Evolutionary conservation across 2,329 filamentous ascomycete species (phyloP).

Genomic region (Neurospora crassa): DNA sequence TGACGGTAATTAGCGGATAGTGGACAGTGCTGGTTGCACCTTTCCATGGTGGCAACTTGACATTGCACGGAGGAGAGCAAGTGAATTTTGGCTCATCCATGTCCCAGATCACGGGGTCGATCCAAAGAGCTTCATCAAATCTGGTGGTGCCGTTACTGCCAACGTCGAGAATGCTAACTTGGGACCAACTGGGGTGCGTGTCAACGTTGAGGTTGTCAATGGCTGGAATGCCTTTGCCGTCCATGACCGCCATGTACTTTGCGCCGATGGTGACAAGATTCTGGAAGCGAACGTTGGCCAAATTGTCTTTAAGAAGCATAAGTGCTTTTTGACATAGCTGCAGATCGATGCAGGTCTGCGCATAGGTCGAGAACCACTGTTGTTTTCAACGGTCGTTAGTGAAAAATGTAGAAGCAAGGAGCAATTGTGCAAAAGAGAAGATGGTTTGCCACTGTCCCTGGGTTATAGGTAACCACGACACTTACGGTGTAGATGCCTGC

Average conservation of each 20-base stretch:
- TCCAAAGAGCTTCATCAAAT: conserved; percentile 17
- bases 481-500: conserved; percentile 8
- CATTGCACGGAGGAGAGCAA: conserved; percentile 20
- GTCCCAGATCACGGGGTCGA: conserved; percentile 22
- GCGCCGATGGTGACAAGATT: conserved; percentile 14
- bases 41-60: no score
- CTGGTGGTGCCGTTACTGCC: conserved; percentile 5
- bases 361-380: conserved; percentile 11
- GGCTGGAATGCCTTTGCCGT: conserved; percentile 7
- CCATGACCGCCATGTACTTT: conserved; percentile 4
- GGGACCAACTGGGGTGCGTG: conserved; percentile 10
- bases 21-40: no score
- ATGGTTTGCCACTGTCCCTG: no score
- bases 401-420: background rate
- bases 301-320: conserved; percentile 6
- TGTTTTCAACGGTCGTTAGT: no score
- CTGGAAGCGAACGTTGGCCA: conserved; percentile 8
- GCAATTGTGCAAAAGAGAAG: no score
- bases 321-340: conserved; percentile 11
- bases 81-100: conserved; percentile 21
- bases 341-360: conserved; percentile 9
- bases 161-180: conserved; percentile 20
- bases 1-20: no score
- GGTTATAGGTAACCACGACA: no score
- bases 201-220: conserved; percentile 7